phyloP scores from a whole-genome alignment of 305 asterid genomes.

The Withania somnifera region DNA sequence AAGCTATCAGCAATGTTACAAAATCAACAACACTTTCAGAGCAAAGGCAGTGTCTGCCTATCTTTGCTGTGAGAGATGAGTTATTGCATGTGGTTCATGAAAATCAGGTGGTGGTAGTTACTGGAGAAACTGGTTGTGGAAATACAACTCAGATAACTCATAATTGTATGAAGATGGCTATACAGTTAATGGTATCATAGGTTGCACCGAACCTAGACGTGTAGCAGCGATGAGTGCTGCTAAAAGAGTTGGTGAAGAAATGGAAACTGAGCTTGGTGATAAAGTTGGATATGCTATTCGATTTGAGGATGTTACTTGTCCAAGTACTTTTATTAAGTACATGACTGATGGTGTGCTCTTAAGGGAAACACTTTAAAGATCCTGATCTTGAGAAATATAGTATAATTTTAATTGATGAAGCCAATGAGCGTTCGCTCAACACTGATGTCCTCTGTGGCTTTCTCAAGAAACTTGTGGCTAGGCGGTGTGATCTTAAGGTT shows the following conservation, averaged over 20 bases:
- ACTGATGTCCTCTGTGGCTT: constrained; percentile 87
- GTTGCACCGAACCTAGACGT: constrained; percentile 89
- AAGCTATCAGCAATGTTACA: constrained; percentile 65
- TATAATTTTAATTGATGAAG: constrained; percentile 89
- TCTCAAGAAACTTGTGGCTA: constrained; percentile 79
- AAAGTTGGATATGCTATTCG: constrained; percentile 66
- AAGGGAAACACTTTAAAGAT: constrained; percentile 80
- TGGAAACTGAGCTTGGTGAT: constrained; percentile 58
- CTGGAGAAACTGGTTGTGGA: constrained; percentile 20
- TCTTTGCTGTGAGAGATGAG: constrained; percentile 74
- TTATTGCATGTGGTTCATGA: constrained; percentile 83
- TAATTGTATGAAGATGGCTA: constrained; percentile 60
- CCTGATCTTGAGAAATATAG: constrained; percentile 79
- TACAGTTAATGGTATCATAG: constrained; percentile 48
- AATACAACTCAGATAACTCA: constrained; percentile 84
- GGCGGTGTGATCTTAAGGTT: constrained; percentile 89
- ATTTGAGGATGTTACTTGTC: constrained; percentile 61
- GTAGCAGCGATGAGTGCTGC: constrained; percentile 82
- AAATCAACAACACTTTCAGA: constrained; percentile 55
- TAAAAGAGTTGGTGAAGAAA: constrained; percentile 69
- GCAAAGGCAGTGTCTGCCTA: constrained; percentile 79
- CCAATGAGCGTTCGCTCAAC: constrained; percentile 86
- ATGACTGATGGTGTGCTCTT: constrained; percentile 97
- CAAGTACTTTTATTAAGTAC: constrained; percentile 64
- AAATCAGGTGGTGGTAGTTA: constrained; percentile 82